Evolutionary conservation across 768 basidiomycete species (phyloP), one percentile per base, ranked within the genome.

Genomic region (Mycena venus): DNA sequence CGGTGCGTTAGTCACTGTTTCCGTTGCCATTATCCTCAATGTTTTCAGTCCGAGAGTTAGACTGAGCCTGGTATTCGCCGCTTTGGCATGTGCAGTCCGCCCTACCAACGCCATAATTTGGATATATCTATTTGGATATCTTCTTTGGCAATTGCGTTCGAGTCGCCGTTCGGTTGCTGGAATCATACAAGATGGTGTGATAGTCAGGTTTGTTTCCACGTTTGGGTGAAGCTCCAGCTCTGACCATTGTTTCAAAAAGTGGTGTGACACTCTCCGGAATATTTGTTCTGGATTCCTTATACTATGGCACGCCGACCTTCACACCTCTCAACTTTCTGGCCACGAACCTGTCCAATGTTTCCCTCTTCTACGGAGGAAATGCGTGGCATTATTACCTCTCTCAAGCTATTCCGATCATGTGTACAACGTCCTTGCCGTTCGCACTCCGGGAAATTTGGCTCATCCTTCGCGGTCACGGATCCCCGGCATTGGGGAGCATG

Each of bases 101-200:
- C 94, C 97, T 2, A 98, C 97, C 2, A 98, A 94, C 77, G 91
- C 91, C 6, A 87, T 98, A 12, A 90, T 98, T 27, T 99, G 98
- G 98, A 67, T 90, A 6, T 95, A 91, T 78, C 85, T 97, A 67
- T 90, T 93, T 51, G 72, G 81, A 1, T 84, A 87, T 63, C 84
- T 96, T 8, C 75, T 94, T 1, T 92, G 89, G 91, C 85, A 85
- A 40, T 79, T 91, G 29, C 86, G 88, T 42, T 71, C 65, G n/a
- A 84, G 87, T 55, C 68, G 58, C 17, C 76, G 75, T 19, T 74
- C 86, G 23, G 27, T 87, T 0, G 27, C 76, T 7, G 76, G 72
- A 5, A 79, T 91, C 53, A 29, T 89, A 38, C 70, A 77, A 12
- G 89, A 92, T 73, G 82, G 84, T 10, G 19, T 79, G 15, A 47